Evolutionary conservation across 2,329 filamentous ascomycete genomes (phyloP), one percentile per base, ranked within the genome.

Genomic region (Aspergillus sp.): DNA sequence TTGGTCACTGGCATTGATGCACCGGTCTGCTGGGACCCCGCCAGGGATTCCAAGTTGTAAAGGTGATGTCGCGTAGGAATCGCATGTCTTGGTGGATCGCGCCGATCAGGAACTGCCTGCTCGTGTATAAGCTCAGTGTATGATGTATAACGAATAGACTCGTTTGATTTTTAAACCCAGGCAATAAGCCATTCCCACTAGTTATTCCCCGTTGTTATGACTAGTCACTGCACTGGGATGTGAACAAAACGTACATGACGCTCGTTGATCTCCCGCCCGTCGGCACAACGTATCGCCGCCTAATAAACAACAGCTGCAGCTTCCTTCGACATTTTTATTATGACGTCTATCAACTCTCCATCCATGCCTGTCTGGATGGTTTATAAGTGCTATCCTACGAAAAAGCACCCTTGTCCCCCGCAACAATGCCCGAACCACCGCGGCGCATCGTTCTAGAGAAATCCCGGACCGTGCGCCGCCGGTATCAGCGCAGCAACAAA

Each of bases 1-100:
- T 59, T 84, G 47, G 66, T 77, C 37, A 80, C 75, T 2, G 68
- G 70, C 27, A 68, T 72, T 35, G 82, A 83, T 61, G 69, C 74
- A 47, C 76, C 77, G 37, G 79, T 77, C 50, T 68, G 74, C 40
- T 82, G 79, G 79, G 79, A 82, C 61, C 80, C 79, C 10, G 60
- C 55, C 12, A 56, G 51, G 29, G 58, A 63, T 40, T 56, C 53
- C 39, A 53, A 56, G 38, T 44, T 56, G 42, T 60, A 51, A 42
- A 44, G 27, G 6, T 37, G 32, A 28, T 11, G 19, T 19, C 19
- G 19, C 19, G 19, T 19, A 19, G 19, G 19, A 19, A 19, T 4
- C 19, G 19, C 19, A 2, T 19, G 19, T 19, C 19, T 19, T 19
- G 19, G 19, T 19, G 19, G 19, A 19, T 19, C 19, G 19, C 19